A percentile compares a stretch with the other conserved stretches of the same genome.
phyloP scores from a whole-genome alignment of 371 early-diverging fungal species.

The Syncephalastrum racemosum region DNA sequence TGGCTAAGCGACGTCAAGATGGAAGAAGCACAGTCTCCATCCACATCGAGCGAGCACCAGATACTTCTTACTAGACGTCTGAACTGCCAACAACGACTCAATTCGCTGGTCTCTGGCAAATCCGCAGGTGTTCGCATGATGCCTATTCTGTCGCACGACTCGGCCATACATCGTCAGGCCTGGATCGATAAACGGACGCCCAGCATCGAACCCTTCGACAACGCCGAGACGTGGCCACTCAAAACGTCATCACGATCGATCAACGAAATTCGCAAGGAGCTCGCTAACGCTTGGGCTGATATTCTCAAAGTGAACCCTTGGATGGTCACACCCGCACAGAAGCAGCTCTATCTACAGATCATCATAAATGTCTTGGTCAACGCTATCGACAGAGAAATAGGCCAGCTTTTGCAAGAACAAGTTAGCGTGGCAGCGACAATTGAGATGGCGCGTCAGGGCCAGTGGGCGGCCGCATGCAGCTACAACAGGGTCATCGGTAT shows the following conservation, averaged over 20 bases:
- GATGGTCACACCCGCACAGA: constrained; percentile 5
- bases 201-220: constrained; percentile 6
- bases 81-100: too few relatives aligned
- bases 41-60: too few relatives aligned
- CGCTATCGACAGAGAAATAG: constrained; percentile 30
- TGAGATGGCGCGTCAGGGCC: constrained; percentile 24
- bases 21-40: too few relatives aligned
- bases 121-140: not conserved
- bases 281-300: constrained; percentile 16
- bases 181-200: constrained; percentile 16
- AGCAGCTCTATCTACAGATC: constrained; percentile 7
- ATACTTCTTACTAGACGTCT: too few relatives aligned
- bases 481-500: constrained; percentile 42
- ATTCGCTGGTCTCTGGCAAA: constrained; percentile 6
- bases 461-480: constrained; percentile 24
- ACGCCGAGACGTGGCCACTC: constrained; percentile 35
- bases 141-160: constrained; percentile 19
- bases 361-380: constrained; percentile 13
- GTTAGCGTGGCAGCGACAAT: constrained; percentile 12
- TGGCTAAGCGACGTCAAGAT: constrained; percentile 12
- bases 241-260: constrained; percentile 19
- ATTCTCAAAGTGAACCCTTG: constrained; percentile 16
- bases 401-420: constrained; percentile 24
- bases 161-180: constrained; percentile 11
- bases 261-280: constrained; percentile 12